Evolutionary conservation across 169 alveolate species (phyloP).

Genomic region (Theileria equi): DNA sequence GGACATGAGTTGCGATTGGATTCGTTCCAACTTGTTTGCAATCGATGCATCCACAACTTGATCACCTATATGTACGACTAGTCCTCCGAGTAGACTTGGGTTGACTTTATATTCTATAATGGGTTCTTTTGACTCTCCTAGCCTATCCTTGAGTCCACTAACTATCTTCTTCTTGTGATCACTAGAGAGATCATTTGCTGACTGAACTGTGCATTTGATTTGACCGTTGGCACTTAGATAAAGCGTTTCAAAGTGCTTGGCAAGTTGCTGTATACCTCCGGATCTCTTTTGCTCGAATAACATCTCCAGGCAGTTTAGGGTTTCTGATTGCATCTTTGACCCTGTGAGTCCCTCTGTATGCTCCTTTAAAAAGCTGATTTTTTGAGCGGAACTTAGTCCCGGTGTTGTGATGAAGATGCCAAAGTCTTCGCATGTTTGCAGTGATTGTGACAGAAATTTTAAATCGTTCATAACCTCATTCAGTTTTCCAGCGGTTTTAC

Average conservation of each 20-base stretch:
- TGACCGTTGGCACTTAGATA: conserved; percentile 48
- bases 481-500: conserved; percentile 35
- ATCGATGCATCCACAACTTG: conserved; percentile 60
- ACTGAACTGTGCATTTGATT: conserved; percentile 44
- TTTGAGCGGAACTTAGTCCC: conserved; percentile 35
- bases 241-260: conserved; percentile 46
- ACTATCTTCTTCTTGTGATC: conserved; percentile 26
- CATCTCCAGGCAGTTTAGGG: conserved; percentile 49
- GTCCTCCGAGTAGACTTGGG: conserved; percentile 55
- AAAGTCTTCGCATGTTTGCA: conserved; percentile 36
- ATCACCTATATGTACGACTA: conserved; percentile 52
- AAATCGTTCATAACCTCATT: conserved; percentile 54
- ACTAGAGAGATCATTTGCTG: conserved; percentile 35
- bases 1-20: conserved; percentile 34
- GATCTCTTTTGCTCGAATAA: conserved; percentile 54
- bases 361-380: conserved; percentile 47
- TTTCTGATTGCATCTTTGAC: conserved; percentile 39
- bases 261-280: conserved; percentile 24
- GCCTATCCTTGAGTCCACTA: conserved; percentile 44
- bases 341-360: conserved; percentile 29
- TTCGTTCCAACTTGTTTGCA: conserved; percentile 46
- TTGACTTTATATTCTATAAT: conserved; percentile 26
- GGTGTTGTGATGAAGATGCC: conserved; percentile 36
- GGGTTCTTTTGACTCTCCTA: conserved; percentile 39
- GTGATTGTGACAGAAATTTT: conserved; percentile 13